phyloP scores from a whole-genome alignment of 192 early-diverging fungal genomes.

The Backusella westeae region DNA sequence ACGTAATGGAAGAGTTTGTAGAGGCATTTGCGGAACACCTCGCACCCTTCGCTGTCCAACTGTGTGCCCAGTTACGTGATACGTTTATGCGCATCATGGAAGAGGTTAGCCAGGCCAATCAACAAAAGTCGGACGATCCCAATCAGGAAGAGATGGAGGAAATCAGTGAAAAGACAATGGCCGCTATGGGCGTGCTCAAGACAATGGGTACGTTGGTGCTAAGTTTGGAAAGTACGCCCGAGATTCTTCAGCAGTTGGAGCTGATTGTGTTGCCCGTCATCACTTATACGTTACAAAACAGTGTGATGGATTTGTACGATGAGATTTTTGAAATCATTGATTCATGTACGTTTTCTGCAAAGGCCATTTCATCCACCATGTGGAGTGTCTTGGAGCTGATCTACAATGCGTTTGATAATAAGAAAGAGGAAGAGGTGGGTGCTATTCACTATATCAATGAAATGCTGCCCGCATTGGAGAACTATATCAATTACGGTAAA shows the following conservation, averaged over 20 bases:
- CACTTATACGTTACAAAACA: constrained; percentile 74
- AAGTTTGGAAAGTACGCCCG: constrained; percentile 79
- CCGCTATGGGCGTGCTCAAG: constrained; percentile 86
- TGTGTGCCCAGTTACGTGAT: constrained; percentile 81
- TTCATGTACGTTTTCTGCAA: constrained; percentile 80
- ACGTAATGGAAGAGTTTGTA: constrained; percentile 89
- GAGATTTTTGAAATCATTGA: constrained; percentile 90
- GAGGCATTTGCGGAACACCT: constrained; percentile 89
- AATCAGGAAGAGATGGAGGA: constrained; percentile 51
- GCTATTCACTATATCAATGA: constrained; percentile 86
- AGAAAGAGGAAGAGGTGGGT: constrained; percentile 17
- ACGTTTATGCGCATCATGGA: constrained; percentile 84
- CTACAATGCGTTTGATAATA: constrained; percentile 67
- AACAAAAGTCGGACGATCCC: constrained; percentile 36
- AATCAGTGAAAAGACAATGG: constrained; percentile 80
- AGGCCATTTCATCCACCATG: constrained; percentile 74
- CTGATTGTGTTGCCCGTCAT: constrained; percentile 72
- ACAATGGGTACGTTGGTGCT: constrained; percentile 86
- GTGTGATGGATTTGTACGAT: constrained; percentile 75
- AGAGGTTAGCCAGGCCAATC: constrained; percentile 60
- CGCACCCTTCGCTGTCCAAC: constrained; percentile 88
- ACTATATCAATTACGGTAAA: constrained; percentile 86
- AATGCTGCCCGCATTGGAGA: constrained; percentile 85
- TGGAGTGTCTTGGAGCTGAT: constrained; percentile 82
- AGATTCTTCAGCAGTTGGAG: constrained; percentile 82